Base-by-base conservation (phyloP, 1,284 basidiomycete genomes). In the Dichomitus squalens region DNA sequence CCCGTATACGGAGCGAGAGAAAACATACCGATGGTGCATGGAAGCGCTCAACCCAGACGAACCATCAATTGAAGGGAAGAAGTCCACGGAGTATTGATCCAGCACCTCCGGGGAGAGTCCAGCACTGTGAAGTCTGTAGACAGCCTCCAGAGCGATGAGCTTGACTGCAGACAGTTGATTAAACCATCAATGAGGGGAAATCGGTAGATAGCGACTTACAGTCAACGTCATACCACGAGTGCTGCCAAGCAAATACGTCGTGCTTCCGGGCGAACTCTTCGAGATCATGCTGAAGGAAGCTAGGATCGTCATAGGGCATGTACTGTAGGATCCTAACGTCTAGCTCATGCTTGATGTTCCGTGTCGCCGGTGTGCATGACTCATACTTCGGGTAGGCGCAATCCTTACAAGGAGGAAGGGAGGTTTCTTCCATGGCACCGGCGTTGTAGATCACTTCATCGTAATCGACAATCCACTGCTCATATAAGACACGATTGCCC, bases 191-290 rank as follows among this genome's bases (percentile, higher is more conserved):
- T 18, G 9, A 11, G 12, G 8, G 16, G 11, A 20, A 44, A 21
- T 31, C 3, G 47, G 38, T 1, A 8, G 2, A 12, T 3, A 12
- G 39, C n/a, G 6, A 70, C 75, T 64, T 53, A 81, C 80, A 59
- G 57, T 81, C 79, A 1, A 78, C 78, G 63, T 81, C 75, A 3
- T 52, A 54, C 51, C 72, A 71, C 5, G 68, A 64, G 3, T 54
- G 56, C 54, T 77, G 73, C 79, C 79, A 80, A 2, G 53, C 64
- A 41, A 76, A 70, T 0, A 20, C 18, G 2, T 49, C 20, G 20
- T 55, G 50, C 7, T 12, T 12, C 4, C 11, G n/a, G 0, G 56
- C 35, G 44, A 72, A 73, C 3, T 49, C 18, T 1, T 38, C 12
- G n/a, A 54, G 33, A 8, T 27, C 21, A 4, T 60, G 33, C 21